phyloP scores from a whole-genome alignment of 2,329 filamentous ascomycete species.

The Colletotrichum sojae region DNA sequence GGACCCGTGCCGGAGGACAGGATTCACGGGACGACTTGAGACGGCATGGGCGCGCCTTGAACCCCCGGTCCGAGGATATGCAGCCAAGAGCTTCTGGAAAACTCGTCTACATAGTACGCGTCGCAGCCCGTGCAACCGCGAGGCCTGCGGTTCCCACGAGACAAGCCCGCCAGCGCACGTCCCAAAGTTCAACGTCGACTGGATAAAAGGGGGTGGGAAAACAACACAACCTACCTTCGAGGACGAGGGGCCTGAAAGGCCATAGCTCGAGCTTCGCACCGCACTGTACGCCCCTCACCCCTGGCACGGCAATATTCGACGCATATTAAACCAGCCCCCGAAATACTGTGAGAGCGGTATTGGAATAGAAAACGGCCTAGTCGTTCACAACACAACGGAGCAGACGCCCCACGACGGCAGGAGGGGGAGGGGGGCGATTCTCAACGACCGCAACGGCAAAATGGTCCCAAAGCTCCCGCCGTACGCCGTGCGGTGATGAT shows the following conservation, averaged over 20 bases:
- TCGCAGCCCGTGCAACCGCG: slow-evolving; percentile 21
- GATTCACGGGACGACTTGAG: slow-evolving; percentile 25
- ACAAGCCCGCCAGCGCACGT: slow-evolving; percentile 26
- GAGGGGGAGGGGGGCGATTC: not conserved
- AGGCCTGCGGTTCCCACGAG: slow-evolving; percentile 15
- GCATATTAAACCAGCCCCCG: slow-evolving; percentile 30
- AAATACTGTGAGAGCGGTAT: slow-evolving; percentile 9
- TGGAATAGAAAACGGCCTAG: slow-evolving; percentile 3
- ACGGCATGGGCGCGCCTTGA: slow-evolving; percentile 17
- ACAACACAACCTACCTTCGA: slow-evolving; percentile 1
- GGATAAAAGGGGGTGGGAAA: slow-evolving; percentile 24
- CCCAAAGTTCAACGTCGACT: slow-evolving; percentile 2
- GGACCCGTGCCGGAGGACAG: not conserved
- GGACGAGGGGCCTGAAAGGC: slow-evolving; percentile 22
- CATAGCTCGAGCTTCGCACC: slow-evolving; percentile 16
- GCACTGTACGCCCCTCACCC: slow-evolving; percentile 8
- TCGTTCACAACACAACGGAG: slow-evolving; percentile 14
- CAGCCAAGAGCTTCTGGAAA: slow-evolving; percentile 33
- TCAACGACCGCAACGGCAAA: not conserved
- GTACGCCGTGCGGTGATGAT: slow-evolving; percentile 10
- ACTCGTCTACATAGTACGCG: slow-evolving; percentile 14
- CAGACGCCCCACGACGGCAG: not conserved
- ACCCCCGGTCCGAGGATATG: slow-evolving; percentile 2
- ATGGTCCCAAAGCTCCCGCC: slow-evolving; percentile 2
- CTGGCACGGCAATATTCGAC: slow-evolving; percentile 27